Base-by-base conservation (phyloP, 805 yeast species). In the Suhomyces sp. region DNA sequence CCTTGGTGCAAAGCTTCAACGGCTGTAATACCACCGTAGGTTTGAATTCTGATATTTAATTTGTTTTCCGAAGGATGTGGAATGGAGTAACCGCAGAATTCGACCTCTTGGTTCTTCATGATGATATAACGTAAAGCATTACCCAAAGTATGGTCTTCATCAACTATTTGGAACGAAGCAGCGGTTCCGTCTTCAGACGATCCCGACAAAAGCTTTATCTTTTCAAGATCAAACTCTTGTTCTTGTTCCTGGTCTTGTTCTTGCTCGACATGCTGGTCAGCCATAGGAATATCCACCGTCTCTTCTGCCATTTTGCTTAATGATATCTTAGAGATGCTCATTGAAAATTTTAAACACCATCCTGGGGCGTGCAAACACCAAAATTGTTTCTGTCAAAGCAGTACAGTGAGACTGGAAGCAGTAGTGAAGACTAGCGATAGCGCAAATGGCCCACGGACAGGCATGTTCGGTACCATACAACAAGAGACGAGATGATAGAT, bases 41-140 rank as follows among this genome's bases (percentile, higher is more conserved):
- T 94, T 74, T 94, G 99, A 57, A 94, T 90, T 73, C 99, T 84
- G 53, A 94, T 69, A 73, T 94, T 90, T 72, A 94, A 76, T 60
- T 88, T 87, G 55, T 90, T 79, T 72, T 94, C 99, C 35, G 97
- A 89, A 17, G 99, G 99, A 72, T 94, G 99, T 9, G 99, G 99
- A 60, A 94, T 94, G 44, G 97, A 90, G 74, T 94, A 94, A 52
- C 99, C 99, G 67, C 98, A 93, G 70, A 94, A 94, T 67, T 94
- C 99, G 24, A 94, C 99, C 59, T 91, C 96, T 38, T 97, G 97
- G 62, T 94, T 94, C 74, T 93, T 92, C 96, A 94, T 91, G 62
- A 94, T 90, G 68, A 93, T 85, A 71, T 91, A 92, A 68, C 97
- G 85, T 50, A 94, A 80, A 5, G 98, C 88, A 65, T 94, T 94